These are phyloP conservation scores for Myriosclerotinia curreyana DNA, from an alignment of 2,329 filamentous ascomycete genomes.

Conservation along the genomic window DNA sequence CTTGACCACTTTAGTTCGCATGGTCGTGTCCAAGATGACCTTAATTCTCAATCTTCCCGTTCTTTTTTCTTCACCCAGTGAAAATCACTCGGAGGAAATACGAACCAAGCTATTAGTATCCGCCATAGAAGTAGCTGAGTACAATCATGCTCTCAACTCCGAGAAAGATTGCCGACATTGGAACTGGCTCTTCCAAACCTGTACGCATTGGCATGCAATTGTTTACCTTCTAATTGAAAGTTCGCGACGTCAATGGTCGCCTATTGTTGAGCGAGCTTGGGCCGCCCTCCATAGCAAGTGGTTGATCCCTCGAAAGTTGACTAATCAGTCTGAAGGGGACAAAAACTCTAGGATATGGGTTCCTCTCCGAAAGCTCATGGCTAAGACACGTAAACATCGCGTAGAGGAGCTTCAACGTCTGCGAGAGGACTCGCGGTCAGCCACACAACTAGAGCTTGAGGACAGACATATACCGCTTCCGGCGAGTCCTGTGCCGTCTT, in stretches of 20 bases:
- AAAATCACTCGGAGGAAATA: conserved; percentile 42
- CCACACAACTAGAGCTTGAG: conserved; percentile 29
- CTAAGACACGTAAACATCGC: conserved; percentile 48
- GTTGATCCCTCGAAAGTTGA: conserved; percentile 23
- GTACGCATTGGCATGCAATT: conserved; percentile 43
- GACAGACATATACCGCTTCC: conserved; percentile 32
- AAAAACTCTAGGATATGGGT: conserved; percentile 57
- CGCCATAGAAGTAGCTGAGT: conserved; percentile 55
- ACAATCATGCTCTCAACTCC: conserved; percentile 52
- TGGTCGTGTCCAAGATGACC: conserved; percentile 54
- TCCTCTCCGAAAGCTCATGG: conserved; percentile 56
- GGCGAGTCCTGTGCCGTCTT: conserved; percentile 35
- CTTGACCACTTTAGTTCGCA: conserved; percentile 43
- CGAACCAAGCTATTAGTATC: conserved; percentile 48
- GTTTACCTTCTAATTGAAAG: conserved; percentile 42
- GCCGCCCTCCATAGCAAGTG: conserved; percentile 38
- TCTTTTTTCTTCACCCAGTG: conserved; percentile 45
- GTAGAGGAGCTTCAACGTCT: conserved; percentile 39
- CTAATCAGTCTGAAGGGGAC: conserved; percentile 30
- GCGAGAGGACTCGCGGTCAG: conserved; percentile 34
- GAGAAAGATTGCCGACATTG: conserved; percentile 47
- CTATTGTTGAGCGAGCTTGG: conserved; percentile 42
- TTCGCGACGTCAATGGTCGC: conserved; percentile 38
- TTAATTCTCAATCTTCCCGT: conserved; percentile 54
- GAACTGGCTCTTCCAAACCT: conserved; percentile 43